These are phyloP conservation scores for Verticillium tricorpus DNA, from an alignment of 2,329 filamentous ascomycete species.

Conservation along the genomic window DNA sequence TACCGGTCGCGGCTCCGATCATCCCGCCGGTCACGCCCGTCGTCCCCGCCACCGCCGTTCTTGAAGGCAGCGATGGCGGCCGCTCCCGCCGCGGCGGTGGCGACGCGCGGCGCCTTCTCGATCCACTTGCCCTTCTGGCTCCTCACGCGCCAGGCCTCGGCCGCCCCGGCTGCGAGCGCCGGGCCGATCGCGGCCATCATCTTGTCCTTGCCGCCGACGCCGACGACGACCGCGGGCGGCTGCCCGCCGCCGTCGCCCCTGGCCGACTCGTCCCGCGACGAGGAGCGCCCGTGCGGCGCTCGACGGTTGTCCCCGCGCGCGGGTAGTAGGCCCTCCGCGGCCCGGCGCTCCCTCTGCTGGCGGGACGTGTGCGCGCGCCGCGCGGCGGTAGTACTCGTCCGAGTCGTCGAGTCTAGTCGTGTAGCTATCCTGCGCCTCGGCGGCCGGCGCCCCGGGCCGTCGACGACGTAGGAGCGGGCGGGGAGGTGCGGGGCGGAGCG, in stretches of 20 bases:
- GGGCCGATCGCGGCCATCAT: constrained; percentile 10
- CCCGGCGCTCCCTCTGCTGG: neutral
- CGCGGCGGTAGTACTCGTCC: constrained; percentile 4
- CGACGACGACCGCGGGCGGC: constrained; percentile 2
- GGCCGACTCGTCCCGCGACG: neutral
- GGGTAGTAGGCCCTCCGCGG: constrained; percentile 1
- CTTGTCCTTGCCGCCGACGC: constrained; percentile 2
- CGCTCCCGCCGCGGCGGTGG: constrained; percentile 12
- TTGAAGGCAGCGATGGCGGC: constrained; percentile 13
- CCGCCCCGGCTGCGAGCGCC: constrained; percentile 9
- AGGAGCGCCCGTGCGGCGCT: no score
- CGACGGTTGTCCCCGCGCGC: neutral
- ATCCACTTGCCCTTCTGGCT: constrained; percentile 10
- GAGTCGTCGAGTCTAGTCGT: constrained; percentile 7
- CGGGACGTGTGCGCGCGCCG: neutral
- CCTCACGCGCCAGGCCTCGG: constrained; percentile 11
- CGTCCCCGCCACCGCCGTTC: constrained; percentile 1
- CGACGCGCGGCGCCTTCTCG: constrained; percentile 10
- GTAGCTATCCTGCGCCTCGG: neutral
- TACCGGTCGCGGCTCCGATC: neutral
- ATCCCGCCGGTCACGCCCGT: neutral
- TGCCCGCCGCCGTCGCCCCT: constrained; percentile 1
- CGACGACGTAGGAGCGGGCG: constrained; percentile 2
- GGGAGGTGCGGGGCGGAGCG: neutral
- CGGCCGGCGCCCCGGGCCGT: neutral